Evolutionary conservation across 306 rosid species (phyloP).

Genomic region (Argentina anserina): DNA sequence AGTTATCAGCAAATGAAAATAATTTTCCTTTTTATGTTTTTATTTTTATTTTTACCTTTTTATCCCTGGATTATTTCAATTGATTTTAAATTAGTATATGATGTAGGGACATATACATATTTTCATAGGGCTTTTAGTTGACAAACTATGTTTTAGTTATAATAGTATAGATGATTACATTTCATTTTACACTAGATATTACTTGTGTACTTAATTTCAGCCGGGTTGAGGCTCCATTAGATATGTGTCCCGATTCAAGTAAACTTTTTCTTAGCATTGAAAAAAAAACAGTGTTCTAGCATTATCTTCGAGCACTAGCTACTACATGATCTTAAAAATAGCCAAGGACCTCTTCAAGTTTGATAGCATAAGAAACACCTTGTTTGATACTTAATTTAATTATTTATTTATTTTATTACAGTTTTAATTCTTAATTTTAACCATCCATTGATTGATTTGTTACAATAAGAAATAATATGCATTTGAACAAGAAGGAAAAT

Average conservation of each 20-base stretch:
- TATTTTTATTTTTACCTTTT: no score
- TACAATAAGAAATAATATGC: not conserved
- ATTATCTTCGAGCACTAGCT: slow-evolving; percentile 26
- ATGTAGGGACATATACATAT: no score
- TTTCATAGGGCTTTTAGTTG: no score
- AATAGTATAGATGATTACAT: no score
- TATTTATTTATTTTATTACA: not conserved
- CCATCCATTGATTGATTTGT: not conserved
- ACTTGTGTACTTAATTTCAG: not conserved
- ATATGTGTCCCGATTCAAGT: not conserved
- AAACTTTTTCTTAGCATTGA: not conserved
- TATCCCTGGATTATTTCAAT: no score
- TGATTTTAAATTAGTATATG: no score
- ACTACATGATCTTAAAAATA: slow-evolving; percentile 1
- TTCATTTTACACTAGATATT: not conserved
- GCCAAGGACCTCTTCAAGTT: slow-evolving; percentile 27
- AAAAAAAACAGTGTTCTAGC: slow-evolving; percentile 19
- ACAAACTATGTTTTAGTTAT: no score
- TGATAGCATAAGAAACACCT: not conserved
- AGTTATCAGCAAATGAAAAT: no score
- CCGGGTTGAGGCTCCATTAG: not conserved
- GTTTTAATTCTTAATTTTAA: no score
- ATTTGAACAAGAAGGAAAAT: not conserved
- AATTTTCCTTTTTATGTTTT: no score
- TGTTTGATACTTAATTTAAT: slow-evolving; percentile 1